Base-by-base conservation (phyloP, 331 rosid species). In the Phaseolus coccineus region DNA sequence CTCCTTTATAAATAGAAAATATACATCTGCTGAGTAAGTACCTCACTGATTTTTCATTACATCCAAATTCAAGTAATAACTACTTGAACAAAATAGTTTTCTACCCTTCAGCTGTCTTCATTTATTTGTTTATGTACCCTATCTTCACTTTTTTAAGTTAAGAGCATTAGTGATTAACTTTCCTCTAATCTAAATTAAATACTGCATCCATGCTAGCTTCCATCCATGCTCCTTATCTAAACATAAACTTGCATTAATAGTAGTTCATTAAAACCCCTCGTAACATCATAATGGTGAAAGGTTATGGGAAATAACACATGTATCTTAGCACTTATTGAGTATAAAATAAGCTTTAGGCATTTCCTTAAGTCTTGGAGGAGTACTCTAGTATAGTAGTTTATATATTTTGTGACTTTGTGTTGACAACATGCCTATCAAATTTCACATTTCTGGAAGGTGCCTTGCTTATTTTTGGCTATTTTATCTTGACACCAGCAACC, bases 191-290 rank as follows among this genome's bases (percentile, higher is more conserved):
- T 24, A 57, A 57, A 57, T 56, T 24, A 24, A 56, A 57, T 57
- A 25, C 12, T 57, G 33, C 16, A 58, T 57, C 37, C n/a, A 58
- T 58, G 64, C 64, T 58, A 35, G 39, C 39, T 35, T 35, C 6
- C 16, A 58, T 57, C 64, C 37, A 58, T 58, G 64, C 64, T 58
- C 37, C n/a, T 25, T 58, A 58, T 58, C 33, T 58, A 25, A 58
- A 57, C 31, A 22, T 55, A 37, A 37, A 37, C 2, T 5, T 5
- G 30, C 14, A 55, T 55, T 55, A 22, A 6, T 37, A 5, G 62
- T 55, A 55, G 4, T 2, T 55, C 62, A 55, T 22, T 56, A 5
- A 22, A 55, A 56, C 62, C 25, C 30, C 33, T 8, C 6, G 31
- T 19, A 19, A 19, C 22, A 19, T 19, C 22, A 8, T 56, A 10